Base-by-base conservation (phyloP, 129 eudicot species). In the Rutidosis leptorrhynchoides region DNA sequence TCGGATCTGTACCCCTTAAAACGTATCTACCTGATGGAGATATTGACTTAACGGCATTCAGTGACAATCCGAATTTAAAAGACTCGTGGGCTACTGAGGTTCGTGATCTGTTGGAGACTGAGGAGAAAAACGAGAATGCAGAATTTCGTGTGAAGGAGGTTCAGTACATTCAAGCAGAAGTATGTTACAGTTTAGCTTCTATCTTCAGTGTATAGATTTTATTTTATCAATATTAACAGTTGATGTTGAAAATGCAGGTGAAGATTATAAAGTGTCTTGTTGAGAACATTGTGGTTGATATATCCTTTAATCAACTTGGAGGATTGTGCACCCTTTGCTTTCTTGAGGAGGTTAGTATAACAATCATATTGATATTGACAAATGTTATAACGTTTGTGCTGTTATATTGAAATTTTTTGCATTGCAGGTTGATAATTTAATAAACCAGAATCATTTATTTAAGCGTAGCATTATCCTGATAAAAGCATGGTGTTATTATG, bases 161-260 rank as follows among this genome's bases (percentile, higher is more conserved):
- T 29, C 65, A 60, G 20, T 60, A 60, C 45, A 60, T 60, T 33
- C 65, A 60, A 60, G 65, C 65, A 60, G 65, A 60, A 60, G 64
- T 59, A 59, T 59, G 64, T 29, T 30, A 59, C 15, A 27, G 32
- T 29, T 16, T 32, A 15, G 29, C 32, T 6, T 14, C 17, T 6
- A 27, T 59, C 22, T 8, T 29, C 21, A 15, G 1, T 29, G 19
- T 59, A 1, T 16, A 0, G 12, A 59, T 29, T 6, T 11, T 25
- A 56, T n/a, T 17, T 48, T 48, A 25, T 56, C 19, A 5, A 2
- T 25, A 1, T 20, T 56, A 19, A 56, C 3, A 17, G 8, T 17
- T 30, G 45, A 29, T 59, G 17, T 59, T 59, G 22, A 29, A 16
- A 29, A 28, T 59, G 15, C 15, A 59, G 65, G 65, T 60, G 9